These are phyloP conservation scores for Phanerodontia chrysosporium DNA, from an alignment of 768 basidiomycete genomes.

Conservation along the genomic window DNA sequence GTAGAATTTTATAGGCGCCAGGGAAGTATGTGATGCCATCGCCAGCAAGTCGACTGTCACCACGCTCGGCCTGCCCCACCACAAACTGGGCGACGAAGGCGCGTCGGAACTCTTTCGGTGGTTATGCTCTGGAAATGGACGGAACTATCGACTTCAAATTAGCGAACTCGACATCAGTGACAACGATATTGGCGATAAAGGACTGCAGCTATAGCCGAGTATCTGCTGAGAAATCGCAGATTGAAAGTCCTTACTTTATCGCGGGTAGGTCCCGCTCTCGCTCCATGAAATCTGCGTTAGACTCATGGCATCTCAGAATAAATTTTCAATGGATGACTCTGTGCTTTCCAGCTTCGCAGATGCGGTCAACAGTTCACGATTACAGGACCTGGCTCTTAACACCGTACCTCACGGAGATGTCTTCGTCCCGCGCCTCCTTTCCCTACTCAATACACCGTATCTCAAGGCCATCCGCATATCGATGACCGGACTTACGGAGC, in stretches of 20 bases:
- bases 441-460: neutral
- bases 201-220: neutral
- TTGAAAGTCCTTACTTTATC: neutral
- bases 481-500: neutral
- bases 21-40: neutral
- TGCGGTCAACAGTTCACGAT: neutral
- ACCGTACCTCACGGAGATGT: neutral
- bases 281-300: too few species aligned
- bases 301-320: too few species aligned
- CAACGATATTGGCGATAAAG: neutral
- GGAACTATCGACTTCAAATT: neutral
- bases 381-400: neutral
- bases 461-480: neutral
- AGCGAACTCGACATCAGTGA: neutral
- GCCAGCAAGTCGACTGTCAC: neutral
- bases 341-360: neutral
- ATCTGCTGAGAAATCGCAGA: neutral
- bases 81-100: neutral
- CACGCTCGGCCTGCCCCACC: neutral
- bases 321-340: neutral
- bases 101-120: neutral
- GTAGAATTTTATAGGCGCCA: neutral
- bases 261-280: neutral
- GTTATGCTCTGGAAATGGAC: neutral
- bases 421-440: neutral